Conservation (phyloP, 768 basidiomycete genomes). For the Lactarius sp. region DNA sequence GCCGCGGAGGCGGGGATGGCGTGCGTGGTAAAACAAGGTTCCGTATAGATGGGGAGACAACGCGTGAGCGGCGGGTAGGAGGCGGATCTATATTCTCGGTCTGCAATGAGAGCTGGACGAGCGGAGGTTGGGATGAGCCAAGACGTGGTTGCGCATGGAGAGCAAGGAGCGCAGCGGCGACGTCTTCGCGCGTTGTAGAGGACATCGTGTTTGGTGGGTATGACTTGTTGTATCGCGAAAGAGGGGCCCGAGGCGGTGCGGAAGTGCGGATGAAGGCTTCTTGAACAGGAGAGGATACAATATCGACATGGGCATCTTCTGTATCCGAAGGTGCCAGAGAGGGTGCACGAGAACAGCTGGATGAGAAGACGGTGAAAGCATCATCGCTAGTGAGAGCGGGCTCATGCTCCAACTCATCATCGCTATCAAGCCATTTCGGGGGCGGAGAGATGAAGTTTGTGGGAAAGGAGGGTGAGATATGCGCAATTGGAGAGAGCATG, state of each 20-base stretch:
- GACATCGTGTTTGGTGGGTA: background rate
- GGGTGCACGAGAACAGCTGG: conserved; percentile 19
- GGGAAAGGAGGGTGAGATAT: conserved; percentile 4
- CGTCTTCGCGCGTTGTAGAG: conserved; percentile 20
- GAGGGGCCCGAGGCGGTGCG: conserved; percentile 6
- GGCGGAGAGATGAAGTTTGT: conserved; percentile 7
- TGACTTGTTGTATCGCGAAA: conserved; percentile 1
- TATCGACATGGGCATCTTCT: conserved; percentile 10
- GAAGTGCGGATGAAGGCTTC: conserved; percentile 17
- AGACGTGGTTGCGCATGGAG: conserved; percentile 21
- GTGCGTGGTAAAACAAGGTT: conserved; percentile 19
- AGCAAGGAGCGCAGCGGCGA: conserved; percentile 17
- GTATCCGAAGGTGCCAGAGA: conserved; percentile 18
- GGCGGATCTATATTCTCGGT: background rate
- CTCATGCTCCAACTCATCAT: conserved; percentile 23
- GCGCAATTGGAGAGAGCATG: conserved; percentile 12
- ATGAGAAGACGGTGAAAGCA: conserved; percentile 19
- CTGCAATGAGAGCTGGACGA: background rate
- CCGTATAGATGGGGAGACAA: conserved; percentile 15
- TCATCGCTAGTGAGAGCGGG: conserved; percentile 25
- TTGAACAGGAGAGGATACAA: conserved; percentile 17
- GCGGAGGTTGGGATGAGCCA: conserved; percentile 1
- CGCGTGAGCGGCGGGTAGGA: conserved; percentile 8
- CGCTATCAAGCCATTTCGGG: conserved; percentile 14
- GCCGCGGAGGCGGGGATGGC: conserved; percentile 17